These are phyloP conservation scores for Coemansia sp. DNA, from an alignment of 192 early-diverging fungal genomes.

Conservation along the genomic window DNA sequence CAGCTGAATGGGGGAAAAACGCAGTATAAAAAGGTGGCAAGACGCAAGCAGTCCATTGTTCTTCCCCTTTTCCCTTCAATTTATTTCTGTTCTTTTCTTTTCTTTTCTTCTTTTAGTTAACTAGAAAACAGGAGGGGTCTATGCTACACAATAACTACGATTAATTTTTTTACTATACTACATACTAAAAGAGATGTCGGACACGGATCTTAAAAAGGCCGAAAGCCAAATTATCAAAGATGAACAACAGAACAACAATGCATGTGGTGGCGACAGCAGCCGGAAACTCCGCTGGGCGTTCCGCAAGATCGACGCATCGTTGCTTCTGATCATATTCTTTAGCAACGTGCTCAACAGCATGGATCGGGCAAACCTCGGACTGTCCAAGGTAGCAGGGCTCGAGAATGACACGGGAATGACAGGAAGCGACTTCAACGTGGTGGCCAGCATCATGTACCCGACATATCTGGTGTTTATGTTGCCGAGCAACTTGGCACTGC, in stretches of 20 bases:
- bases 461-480: constrained; percentile 46
- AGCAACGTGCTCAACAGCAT: constrained; percentile 51
- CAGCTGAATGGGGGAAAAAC: too few relatives aligned
- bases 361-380: constrained; percentile 44
- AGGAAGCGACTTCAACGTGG: constrained; percentile 47
- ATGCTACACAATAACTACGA: too few relatives aligned
- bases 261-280: background rate
- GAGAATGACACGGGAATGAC: constrained; percentile 29
- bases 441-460: constrained; percentile 48
- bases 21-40: too few relatives aligned
- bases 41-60: too few relatives aligned
- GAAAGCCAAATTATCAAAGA: background rate
- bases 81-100: too few relatives aligned
- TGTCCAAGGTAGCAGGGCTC: constrained; percentile 38
- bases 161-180: background rate
- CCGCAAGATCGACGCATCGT: constrained; percentile 41
- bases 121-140: too few relatives aligned
- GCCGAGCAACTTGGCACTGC: constrained; percentile 46
- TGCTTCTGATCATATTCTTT: constrained; percentile 38
- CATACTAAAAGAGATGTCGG: background rate
- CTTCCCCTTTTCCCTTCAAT: too few relatives aligned
- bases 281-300: constrained; percentile 40
- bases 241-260: too few relatives aligned
- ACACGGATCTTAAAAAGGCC: background rate
- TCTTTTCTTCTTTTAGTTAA: too few relatives aligned